Evolutionary conservation across 768 basidiomycete genomes (phyloP).

Genomic region (Mycena crocata): DNA sequence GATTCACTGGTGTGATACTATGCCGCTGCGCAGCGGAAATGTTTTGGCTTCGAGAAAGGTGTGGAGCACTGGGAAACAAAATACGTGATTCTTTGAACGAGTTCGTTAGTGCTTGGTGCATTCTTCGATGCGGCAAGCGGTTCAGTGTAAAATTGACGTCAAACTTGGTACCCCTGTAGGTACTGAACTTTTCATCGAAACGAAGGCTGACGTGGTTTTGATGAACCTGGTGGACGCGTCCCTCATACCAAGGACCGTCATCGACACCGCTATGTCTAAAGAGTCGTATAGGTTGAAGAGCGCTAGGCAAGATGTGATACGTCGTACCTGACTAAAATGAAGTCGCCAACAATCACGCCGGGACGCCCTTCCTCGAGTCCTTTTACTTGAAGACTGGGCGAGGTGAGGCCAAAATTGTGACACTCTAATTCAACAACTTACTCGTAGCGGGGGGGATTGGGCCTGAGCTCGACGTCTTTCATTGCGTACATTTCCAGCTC

Average conservation of each 20-base stretch:
- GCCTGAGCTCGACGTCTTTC: constrained; percentile 47
- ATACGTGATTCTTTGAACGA: constrained; percentile 52
- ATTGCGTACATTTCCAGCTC: constrained; percentile 54
- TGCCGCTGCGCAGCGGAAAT: constrained; percentile 36
- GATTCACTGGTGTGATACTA: constrained; percentile 42
- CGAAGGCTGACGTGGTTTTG: constrained; percentile 56
- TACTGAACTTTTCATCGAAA: constrained; percentile 59
- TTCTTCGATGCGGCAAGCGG: constrained; percentile 62
- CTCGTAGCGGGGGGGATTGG: constrained; percentile 57
- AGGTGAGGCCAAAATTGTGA: neutral
- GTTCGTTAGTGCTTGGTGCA: constrained; percentile 64
- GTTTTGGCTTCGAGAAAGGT: constrained; percentile 35
- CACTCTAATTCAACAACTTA: constrained; percentile 36
- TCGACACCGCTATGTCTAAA: constrained; percentile 35
- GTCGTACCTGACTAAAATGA: constrained; percentile 48
- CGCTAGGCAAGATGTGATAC: constrained; percentile 18
- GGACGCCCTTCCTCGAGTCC: constrained; percentile 71
- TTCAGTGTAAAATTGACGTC: constrained; percentile 70
- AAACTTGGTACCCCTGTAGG: constrained; percentile 52
- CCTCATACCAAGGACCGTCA: constrained; percentile 50
- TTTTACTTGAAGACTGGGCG: constrained; percentile 58
- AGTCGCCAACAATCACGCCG: constrained; percentile 66
- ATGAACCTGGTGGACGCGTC: constrained; percentile 62
- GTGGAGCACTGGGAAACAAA: constrained; percentile 57
- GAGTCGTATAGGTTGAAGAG: neutral